These are phyloP conservation scores for Ophiobolus disseminans DNA, from an alignment of 2,329 filamentous ascomycete genomes.

Conservation along the genomic window DNA sequence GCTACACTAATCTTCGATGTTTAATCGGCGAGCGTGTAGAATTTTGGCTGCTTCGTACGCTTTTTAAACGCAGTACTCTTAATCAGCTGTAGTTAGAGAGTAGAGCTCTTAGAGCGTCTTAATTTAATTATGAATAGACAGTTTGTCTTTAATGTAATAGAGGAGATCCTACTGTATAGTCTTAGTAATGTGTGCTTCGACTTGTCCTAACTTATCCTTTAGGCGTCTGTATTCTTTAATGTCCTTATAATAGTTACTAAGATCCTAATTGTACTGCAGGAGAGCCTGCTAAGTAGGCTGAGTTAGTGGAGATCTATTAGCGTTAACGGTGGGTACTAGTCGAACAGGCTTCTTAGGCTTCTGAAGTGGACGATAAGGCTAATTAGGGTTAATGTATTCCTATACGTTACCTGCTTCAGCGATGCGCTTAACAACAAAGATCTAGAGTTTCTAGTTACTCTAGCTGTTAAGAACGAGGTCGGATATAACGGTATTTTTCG, in stretches of 20 bases:
- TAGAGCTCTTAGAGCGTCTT: constrained; percentile 14
- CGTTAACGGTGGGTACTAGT: constrained; percentile 4
- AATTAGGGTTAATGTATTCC: constrained; percentile 11
- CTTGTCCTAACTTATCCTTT: constrained; percentile 9
- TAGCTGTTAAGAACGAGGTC: constrained; percentile 13
- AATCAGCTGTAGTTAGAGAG: constrained; percentile 9
- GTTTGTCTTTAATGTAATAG: constrained; percentile 8
- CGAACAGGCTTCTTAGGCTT: too few species aligned
- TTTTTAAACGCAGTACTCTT: constrained; percentile 12
- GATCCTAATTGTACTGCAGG: constrained; percentile 1
- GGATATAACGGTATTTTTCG: neutral
- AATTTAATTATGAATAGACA: constrained; percentile 3
- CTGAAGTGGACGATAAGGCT: constrained; percentile 2
- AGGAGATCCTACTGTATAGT: constrained; percentile 7
- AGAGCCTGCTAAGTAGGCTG: constrained; percentile 5
- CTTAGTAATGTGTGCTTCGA: constrained; percentile 10
- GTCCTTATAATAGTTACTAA: constrained; percentile 7
- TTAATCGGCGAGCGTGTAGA: constrained; percentile 9
- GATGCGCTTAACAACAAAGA: constrained; percentile 14
- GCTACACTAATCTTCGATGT: constrained; percentile 11
- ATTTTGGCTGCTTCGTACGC: too few species aligned
- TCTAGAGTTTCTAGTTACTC: constrained; percentile 16
- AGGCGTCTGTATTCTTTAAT: constrained; percentile 12
- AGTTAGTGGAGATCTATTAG: constrained; percentile 7
- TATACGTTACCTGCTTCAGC: constrained; percentile 15